Conservation (phyloP, 176 grass and related monocot species). For the Cenchrus purpureus region DNA sequence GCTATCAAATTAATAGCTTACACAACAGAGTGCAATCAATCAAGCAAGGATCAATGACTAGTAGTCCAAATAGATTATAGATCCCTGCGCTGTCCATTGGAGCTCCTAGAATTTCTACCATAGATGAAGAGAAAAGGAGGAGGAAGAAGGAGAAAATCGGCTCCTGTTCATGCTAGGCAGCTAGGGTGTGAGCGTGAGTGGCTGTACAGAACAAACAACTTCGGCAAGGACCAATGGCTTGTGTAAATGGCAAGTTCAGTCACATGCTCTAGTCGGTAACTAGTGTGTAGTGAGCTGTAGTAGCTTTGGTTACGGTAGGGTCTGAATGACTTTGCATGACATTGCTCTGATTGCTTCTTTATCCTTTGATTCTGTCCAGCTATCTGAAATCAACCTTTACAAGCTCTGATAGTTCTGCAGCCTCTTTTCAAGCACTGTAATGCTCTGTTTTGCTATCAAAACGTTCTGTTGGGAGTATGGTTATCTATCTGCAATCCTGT, state of each 20-base stretch:
- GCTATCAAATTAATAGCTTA: background rate
- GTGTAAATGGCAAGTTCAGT: background rate
- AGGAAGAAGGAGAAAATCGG: too few species aligned
- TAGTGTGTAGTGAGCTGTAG: background rate
- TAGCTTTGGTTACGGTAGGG: background rate
- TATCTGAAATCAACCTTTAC: too few species aligned
- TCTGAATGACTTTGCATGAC: conserved; percentile 5
- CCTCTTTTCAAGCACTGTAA: too few species aligned
- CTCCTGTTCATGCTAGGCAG: background rate
- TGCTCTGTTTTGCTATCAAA: background rate
- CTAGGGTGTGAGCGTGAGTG: background rate
- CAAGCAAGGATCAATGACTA: too few species aligned
- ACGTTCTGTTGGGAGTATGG: background rate
- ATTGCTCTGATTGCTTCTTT: too few species aligned
- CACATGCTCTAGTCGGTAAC: background rate
- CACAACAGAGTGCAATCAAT: background rate
- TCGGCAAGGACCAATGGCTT: background rate
- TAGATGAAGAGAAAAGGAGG: too few species aligned
- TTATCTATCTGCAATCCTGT: background rate
- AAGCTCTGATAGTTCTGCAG: too few species aligned
- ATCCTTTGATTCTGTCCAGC: too few species aligned
- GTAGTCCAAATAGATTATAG: too few species aligned
- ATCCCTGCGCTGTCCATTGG: too few species aligned
- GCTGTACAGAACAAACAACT: too few species aligned
- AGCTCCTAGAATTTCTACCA: too few species aligned